phyloP scores from a whole-genome alignment of 176 grass and related monocot species.

The Ensete ventricosum region DNA sequence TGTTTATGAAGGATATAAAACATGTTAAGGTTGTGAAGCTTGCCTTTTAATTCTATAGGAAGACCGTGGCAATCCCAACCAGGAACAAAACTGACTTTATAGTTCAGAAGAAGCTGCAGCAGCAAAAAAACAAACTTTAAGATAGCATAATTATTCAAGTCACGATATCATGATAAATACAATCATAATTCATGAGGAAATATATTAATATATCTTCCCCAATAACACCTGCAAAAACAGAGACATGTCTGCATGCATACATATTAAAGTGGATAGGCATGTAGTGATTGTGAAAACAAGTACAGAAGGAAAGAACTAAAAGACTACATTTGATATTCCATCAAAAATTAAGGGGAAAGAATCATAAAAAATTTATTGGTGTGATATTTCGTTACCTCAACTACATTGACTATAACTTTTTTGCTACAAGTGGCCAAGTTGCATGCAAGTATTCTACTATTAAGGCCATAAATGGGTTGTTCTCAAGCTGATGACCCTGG shows the following conservation, averaged over 20 bases:
- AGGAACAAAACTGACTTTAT: slow-evolving; percentile 85
- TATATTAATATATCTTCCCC: not conserved
- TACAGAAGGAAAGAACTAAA: not conserved
- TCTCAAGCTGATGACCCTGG: not conserved
- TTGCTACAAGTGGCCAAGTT: not conserved
- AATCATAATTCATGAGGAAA: not conserved
- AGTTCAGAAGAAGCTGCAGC: slow-evolving; percentile 79
- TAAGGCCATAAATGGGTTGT: not conserved
- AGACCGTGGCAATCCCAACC: slow-evolving; percentile 98
- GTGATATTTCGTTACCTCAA: not conserved
- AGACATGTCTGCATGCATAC: not conserved
- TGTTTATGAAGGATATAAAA: not conserved
- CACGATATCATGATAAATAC: not conserved
- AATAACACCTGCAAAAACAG: not conserved
- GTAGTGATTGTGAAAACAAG: too few relatives aligned
- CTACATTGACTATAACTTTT: not conserved
- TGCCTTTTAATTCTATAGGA: slow-evolving; percentile 97
- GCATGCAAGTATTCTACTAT: not conserved
- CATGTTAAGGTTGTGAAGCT: slow-evolving; percentile 26
- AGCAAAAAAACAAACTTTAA: not conserved
- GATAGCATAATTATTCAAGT: not conserved
- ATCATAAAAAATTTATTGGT: not conserved
- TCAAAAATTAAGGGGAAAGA: not conserved
- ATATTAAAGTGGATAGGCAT: not conserved
- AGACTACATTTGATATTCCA: not conserved